Evolutionary conservation across 2,329 filamentous ascomycete species (phyloP), one percentile per base, ranked within the genome.

Genomic region (Hirsutella minnesotensis): DNA sequence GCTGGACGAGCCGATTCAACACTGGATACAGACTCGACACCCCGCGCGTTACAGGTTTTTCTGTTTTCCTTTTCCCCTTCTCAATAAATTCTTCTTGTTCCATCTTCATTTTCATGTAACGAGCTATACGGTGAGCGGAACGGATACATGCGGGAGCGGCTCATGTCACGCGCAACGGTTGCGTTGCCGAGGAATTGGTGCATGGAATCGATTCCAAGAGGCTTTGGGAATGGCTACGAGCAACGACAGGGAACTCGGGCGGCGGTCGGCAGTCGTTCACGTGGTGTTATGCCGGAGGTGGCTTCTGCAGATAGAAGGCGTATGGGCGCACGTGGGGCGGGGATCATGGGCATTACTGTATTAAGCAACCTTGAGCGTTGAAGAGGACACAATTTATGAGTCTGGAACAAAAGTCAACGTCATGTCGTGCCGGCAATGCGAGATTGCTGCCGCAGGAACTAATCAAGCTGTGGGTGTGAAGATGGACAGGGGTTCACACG

Each of bases 241-340:
- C 12, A 43, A 40, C 13, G 27, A 33, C 27, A 16, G 15, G 5
- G 4, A 24, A 37, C 9, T n/a, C 16, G 38, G n/a, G 9, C 34
- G 35, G 27, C 15, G 19, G 4, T 22, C 15, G 40, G 31, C 31
- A n/a, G 15, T 18, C 16, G n/a, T 16, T 34, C 16, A n/a, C 15
- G 33, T 4, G 34, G 40, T 38, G 12, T 31, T 19, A 21, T 33
- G 29, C 16, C 15, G 16, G 20, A 18, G 35, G n/a, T 21, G 13
- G n/a, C 19, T 12, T 31, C 21, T 16, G 35, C 5, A 16, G n/a
- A 42, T 42, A 42, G 41, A 42, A 15, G 41, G 41, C 41, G 35
- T 38, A 38, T 13, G 24, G 34, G 41, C 27, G 41, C 41, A 38
- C 20, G 27, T 31, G 20, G 18, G 24, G 3, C 18, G 35, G 35